Evolutionary conservation across 208 protist genomes (phyloP).

Genomic region (Acanthamoeba lenticulata): DNA sequence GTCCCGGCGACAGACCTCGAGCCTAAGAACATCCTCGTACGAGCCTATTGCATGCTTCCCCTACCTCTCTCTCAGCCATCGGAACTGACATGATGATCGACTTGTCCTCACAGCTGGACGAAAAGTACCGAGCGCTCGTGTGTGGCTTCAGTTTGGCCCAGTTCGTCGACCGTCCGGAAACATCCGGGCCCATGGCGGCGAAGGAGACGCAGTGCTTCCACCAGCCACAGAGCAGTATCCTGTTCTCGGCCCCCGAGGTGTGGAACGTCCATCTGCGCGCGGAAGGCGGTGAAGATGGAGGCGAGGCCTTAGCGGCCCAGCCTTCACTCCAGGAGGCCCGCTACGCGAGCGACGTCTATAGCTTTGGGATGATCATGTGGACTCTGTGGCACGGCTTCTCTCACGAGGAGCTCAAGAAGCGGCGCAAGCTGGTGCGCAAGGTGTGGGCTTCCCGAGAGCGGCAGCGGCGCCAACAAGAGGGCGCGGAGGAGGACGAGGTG

Average conservation of each 20-base stretch:
- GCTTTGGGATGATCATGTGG: not conserved
- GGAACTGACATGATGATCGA: not conserved
- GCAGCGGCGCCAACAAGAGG: not conserved
- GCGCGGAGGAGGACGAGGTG: not conserved
- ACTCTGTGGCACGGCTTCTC: conserved; percentile 1
- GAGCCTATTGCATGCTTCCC: not conserved
- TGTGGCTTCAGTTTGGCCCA: conserved; percentile 7
- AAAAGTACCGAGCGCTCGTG: not conserved
- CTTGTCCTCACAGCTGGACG: not conserved
- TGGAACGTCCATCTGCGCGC: not conserved
- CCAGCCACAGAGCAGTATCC: not conserved
- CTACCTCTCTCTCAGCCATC: not conserved
- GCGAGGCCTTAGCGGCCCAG: too few relatives aligned
- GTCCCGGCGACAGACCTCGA: not conserved
- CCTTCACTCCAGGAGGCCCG: not conserved
- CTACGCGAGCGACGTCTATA: not conserved
- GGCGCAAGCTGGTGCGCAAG: not conserved
- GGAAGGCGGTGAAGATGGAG: not conserved
- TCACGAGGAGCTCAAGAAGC: not conserved
- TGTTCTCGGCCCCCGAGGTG: not conserved
- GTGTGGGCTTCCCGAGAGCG: not conserved
- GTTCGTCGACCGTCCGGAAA: not conserved
- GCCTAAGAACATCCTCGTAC: not conserved
- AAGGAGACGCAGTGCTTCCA: not conserved
- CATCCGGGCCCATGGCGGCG: not conserved